These are phyloP conservation scores for Penicillium bialowiezense DNA, from an alignment of 495 filamentous ascomycete genomes.

Conservation along the genomic window DNA sequence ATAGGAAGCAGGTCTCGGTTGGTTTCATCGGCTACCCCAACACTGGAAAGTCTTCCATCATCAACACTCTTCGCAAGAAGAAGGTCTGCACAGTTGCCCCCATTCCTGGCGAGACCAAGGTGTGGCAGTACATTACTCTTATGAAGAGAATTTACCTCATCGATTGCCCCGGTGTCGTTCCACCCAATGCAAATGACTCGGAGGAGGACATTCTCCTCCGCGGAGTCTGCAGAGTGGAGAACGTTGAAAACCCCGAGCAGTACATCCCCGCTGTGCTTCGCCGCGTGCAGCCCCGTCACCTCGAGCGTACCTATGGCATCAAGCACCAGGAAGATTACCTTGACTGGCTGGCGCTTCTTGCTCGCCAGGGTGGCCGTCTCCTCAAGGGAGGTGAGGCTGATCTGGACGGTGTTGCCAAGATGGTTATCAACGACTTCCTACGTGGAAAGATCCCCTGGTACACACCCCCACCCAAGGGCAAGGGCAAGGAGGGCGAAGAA, in stretches of 20 bases:
- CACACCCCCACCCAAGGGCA: slow-evolving; percentile 68
- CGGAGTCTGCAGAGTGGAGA: slow-evolving; percentile 90
- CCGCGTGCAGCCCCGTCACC: slow-evolving; percentile 77
- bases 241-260: slow-evolving; percentile 91
- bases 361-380: slow-evolving; percentile 81
- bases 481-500: slow-evolving; percentile 50
- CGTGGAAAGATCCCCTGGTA: slow-evolving; percentile 96
- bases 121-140: slow-evolving; percentile 96
- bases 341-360: slow-evolving; percentile 83
- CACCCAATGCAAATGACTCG: slow-evolving; percentile 75
- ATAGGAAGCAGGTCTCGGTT: slow-evolving; percentile 88
- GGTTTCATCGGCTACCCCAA: slow-evolving; percentile 88
- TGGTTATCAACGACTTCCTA: slow-evolving; percentile 93
- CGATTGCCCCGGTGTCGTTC: slow-evolving; percentile 94
- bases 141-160: slow-evolving; percentile 98
- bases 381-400: slow-evolving; percentile 90
- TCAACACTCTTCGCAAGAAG: slow-evolving; percentile 89
- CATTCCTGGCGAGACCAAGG: slow-evolving; percentile 88
- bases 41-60: slow-evolving; percentile 87
- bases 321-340: slow-evolving; percentile 63
- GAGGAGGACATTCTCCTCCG: slow-evolving; percentile 87
- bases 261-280: slow-evolving; percentile 83
- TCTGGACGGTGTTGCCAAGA: slow-evolving; percentile 89
- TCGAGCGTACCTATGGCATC: slow-evolving; percentile 90
- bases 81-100: slow-evolving; percentile 93